Evolutionary conservation across 345 rosid genomes (phyloP).

Genomic region (Geranium rotundifolium): DNA sequence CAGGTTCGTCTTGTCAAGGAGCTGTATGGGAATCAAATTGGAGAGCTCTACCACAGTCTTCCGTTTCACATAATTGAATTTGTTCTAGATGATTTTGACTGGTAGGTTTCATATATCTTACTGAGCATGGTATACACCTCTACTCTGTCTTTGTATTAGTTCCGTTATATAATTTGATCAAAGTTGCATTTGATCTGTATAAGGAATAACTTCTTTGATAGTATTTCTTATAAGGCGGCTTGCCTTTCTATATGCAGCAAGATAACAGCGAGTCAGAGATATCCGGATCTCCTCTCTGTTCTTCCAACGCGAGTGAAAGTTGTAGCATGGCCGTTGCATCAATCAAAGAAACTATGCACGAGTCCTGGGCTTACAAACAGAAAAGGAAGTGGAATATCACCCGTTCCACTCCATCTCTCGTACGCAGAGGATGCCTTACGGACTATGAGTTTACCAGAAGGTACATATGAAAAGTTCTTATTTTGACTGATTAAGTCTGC

Average conservation of each 20-base stretch:
- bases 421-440: conserved; percentile 85
- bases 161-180: too few relatives aligned
- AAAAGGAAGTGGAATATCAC: conserved; percentile 21
- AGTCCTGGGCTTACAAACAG: conserved; percentile 15
- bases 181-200: too few relatives aligned
- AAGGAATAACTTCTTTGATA: background rate
- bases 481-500: too few relatives aligned
- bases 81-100: conserved; percentile 56
- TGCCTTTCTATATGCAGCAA: conserved; percentile 46
- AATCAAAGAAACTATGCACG: conserved; percentile 33
- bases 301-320: conserved; percentile 77
- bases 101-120: conserved; percentile 36
- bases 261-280: conserved; percentile 63
- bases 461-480: too few relatives aligned
- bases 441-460: conserved; percentile 82
- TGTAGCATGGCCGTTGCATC: conserved; percentile 66
- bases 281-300: conserved; percentile 59
- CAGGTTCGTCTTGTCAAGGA: conserved; percentile 90
- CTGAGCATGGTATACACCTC: background rate
- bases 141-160: background rate
- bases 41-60: conserved; percentile 82
- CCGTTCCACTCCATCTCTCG: conserved; percentile 50
- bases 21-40: conserved; percentile 84
- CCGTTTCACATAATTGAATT: conserved; percentile 91
- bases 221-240: background rate